These are phyloP conservation scores for Suhomyces choctaworum DNA, from an alignment of 1,139 yeast species.

Conservation along the genomic window DNA sequence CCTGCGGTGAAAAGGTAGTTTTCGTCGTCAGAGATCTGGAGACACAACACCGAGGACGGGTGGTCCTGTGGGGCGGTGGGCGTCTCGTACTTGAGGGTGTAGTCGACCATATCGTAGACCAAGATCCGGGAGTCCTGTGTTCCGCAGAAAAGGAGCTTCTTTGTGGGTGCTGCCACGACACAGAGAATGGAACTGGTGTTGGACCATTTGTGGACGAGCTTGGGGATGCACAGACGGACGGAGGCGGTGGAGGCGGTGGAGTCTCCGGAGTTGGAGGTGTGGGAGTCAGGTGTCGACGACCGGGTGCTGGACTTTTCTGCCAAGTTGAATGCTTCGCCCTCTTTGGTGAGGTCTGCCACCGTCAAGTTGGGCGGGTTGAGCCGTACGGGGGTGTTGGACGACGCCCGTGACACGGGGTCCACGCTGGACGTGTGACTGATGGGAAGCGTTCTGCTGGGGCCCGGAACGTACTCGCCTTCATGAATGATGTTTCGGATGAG, in stretches of 20 bases:
- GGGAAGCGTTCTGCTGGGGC: conserved; percentile 31
- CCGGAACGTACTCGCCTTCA: conserved; percentile 34
- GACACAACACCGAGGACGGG: conserved; percentile 70
- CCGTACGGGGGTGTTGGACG: conserved; percentile 22
- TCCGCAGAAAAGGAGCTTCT: conserved; percentile 77
- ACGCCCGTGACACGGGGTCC: conserved; percentile 16
- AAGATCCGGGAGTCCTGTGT: conserved; percentile 85
- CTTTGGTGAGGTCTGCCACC: conserved; percentile 7
- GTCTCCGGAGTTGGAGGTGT: conserved; percentile 2
- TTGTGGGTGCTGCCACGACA: conserved; percentile 62
- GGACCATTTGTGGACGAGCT: conserved; percentile 69
- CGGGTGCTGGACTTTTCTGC: conserved; percentile 1
- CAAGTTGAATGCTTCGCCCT: too few species aligned
- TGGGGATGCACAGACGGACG: conserved; percentile 10
- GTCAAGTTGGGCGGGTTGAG: conserved; percentile 23
- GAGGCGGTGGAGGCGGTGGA: not conserved
- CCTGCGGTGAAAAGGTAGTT: conserved; percentile 78
- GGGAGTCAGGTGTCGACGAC: conserved; percentile 3
- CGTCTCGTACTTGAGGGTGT: conserved; percentile 47
- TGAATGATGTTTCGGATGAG: too few species aligned
- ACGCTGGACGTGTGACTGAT: conserved; percentile 24
- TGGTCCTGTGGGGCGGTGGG: conserved; percentile 49
- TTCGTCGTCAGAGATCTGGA: conserved; percentile 60
- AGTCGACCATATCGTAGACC: conserved; percentile 68
- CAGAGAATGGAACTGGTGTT: conserved; percentile 76